These are phyloP conservation scores for Mucor plumbeus DNA, from an alignment of 371 early-diverging fungal genomes.

Conservation along the genomic window DNA sequence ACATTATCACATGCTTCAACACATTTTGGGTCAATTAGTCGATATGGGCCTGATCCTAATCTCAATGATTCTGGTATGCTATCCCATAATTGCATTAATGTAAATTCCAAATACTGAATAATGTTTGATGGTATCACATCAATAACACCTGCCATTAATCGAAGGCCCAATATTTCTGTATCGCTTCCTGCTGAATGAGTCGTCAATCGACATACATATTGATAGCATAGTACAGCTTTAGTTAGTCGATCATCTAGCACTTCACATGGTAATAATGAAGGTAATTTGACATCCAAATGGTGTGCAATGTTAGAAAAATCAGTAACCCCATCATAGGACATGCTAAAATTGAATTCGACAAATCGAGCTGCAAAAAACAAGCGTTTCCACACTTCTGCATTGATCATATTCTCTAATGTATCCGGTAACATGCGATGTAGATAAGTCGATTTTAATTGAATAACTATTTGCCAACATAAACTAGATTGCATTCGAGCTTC, in stretches of 20 bases:
- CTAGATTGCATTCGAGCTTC: slow-evolving; percentile 36
- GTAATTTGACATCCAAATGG: slow-evolving; percentile 32
- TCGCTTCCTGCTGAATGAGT: slow-evolving; percentile 12
- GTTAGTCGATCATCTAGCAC: slow-evolving; percentile 1
- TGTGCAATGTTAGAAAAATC: slow-evolving; percentile 20
- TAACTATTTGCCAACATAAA: slow-evolving; percentile 43
- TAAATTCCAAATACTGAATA: slow-evolving; percentile 31
- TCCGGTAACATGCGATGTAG: background rate
- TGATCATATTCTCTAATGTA: slow-evolving; percentile 9
- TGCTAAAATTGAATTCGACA: slow-evolving; percentile 34
- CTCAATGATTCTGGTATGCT: slow-evolving; percentile 18
- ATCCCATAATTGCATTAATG: slow-evolving; percentile 33
- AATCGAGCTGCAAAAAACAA: slow-evolving; percentile 35
- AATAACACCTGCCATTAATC: slow-evolving; percentile 31
- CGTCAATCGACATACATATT: slow-evolving; percentile 22
- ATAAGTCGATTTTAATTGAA: slow-evolving; percentile 24
- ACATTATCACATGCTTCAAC: slow-evolving; percentile 17
- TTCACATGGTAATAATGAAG: slow-evolving; percentile 31
- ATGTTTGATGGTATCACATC: slow-evolving; percentile 23
- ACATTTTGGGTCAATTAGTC: slow-evolving; percentile 18
- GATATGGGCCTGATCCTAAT: slow-evolving; percentile 28
- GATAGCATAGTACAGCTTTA: slow-evolving; percentile 10
- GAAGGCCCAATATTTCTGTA: slow-evolving; percentile 12
- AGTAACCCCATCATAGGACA: slow-evolving; percentile 23
- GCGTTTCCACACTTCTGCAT: slow-evolving; percentile 41